phyloP scores from a whole-genome alignment of 176 grass and related monocot species.

The Microstegium vimineum region DNA sequence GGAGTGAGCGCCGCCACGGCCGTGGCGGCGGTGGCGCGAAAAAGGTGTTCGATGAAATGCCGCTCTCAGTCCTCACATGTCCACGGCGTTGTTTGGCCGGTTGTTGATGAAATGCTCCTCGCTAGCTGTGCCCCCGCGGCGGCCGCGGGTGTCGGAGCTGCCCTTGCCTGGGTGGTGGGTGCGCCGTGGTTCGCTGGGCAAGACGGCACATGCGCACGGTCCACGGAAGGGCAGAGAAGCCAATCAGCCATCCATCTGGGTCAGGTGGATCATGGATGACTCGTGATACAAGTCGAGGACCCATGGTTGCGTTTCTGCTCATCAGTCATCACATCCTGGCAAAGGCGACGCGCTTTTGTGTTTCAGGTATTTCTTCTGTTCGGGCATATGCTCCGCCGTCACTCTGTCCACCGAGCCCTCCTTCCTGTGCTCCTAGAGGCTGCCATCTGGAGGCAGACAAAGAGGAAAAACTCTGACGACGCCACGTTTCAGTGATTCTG shows the following conservation, averaged over 20 bases:
- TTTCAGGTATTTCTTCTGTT: slow-evolving; percentile 5
- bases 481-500: not conserved
- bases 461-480: not conserved
- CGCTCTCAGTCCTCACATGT: not conserved
- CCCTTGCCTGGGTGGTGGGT: not conserved
- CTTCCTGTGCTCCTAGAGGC: not conserved
- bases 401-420: not conserved
- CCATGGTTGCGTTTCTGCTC: not conserved
- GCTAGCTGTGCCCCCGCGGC: not conserved
- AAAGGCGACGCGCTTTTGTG: slow-evolving; percentile 29
- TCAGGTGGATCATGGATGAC: not conserved
- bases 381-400: slow-evolving; percentile 8
- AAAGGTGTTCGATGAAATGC: slow-evolving; percentile 35
- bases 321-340: not conserved
- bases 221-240: not conserved
- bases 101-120: not conserved
- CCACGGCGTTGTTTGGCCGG: not conserved
- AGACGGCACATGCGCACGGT: not conserved
- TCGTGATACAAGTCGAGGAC: not conserved
- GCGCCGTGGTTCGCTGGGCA: not conserved
- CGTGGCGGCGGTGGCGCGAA: not conserved
- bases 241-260: not conserved
- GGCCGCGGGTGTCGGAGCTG: not conserved
- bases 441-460: not conserved
- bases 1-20: not conserved